phyloP scores from a whole-genome alignment of 2,329 filamentous ascomycete species.

The Cylindrodendrum hubeiense region DNA sequence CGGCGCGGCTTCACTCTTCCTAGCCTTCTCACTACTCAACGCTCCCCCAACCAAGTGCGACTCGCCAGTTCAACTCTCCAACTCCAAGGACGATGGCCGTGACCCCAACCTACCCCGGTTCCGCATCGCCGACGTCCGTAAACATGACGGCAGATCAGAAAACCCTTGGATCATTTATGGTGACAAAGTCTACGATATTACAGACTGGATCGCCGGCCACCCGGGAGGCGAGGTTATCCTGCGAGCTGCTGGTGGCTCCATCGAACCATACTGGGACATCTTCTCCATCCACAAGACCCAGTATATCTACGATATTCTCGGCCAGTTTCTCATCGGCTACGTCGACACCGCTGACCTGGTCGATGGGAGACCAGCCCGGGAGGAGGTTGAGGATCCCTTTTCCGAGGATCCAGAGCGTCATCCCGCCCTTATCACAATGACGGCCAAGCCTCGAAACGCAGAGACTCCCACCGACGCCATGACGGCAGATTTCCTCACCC shows the following conservation, averaged over 20 bases:
- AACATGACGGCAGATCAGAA: slow-evolving; percentile 64
- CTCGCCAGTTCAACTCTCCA: slow-evolving; percentile 9
- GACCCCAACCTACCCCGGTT: slow-evolving; percentile 61
- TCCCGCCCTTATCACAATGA: slow-evolving; percentile 62
- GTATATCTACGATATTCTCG: slow-evolving; percentile 73
- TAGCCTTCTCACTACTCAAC: slow-evolving; percentile 35
- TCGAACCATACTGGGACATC: slow-evolving; percentile 78
- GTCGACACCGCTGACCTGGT: slow-evolving; percentile 70
- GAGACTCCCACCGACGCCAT: slow-evolving; percentile 67
- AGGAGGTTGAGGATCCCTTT: slow-evolving; percentile 72
- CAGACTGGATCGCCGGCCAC: slow-evolving; percentile 74
- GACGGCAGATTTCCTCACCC: slow-evolving; percentile 64
- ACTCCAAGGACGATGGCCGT: slow-evolving; percentile 38
- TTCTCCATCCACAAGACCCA: slow-evolving; percentile 76
- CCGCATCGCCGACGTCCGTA: slow-evolving; percentile 63
- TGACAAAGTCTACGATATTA: slow-evolving; percentile 78
- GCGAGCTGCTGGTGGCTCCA: slow-evolving; percentile 71
- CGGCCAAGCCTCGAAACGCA: slow-evolving; percentile 70
- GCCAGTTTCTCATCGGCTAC: slow-evolving; percentile 73
- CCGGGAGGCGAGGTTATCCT: slow-evolving; percentile 78
- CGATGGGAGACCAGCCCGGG: slow-evolving; percentile 65
- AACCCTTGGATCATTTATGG: slow-evolving; percentile 74
- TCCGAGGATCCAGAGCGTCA: slow-evolving; percentile 66
- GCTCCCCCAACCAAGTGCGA: slow-evolving; percentile 37
- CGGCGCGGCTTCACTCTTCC: slow-evolving; percentile 32